Base-by-base conservation (phyloP, 129 eudicot genomes). In the Tagetes erecta region DNA sequence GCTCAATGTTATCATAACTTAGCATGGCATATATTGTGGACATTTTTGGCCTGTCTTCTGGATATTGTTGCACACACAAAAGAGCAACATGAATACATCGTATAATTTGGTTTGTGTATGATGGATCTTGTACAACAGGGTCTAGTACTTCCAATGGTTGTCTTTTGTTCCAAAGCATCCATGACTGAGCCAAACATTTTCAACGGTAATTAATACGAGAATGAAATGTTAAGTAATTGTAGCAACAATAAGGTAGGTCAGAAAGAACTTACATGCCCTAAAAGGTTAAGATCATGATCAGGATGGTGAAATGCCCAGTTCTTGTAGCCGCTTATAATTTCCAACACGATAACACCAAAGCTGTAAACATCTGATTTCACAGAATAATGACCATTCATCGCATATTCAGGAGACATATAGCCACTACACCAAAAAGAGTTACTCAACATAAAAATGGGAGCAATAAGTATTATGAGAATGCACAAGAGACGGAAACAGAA, bases 331-430 rank as follows among this genome's bases (percentile, higher is more conserved):
- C 87, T 84, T 41, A 86, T 49, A 3, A 86, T 80, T 67, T 89
- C 91, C 68, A 89, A 45, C 12, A 89, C 63, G 3, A 86, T 46
- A 39, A 89, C 88, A 53, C 91, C 91, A 14, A 84, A 89, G 68
- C 89, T 82, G 65, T 68, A 89, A n/a, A 89, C 86, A 80, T 89
- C 95, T 3, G 91, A 84, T 62, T 86, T 89, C 31, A 62, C 80
- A 8, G 91, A 89, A 74, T 81, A 89, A 20, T 74, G 77, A 1
- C 87, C 91, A 8, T 67, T 65, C 80, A 86, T 76, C 27, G 83
- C 84, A 42, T 89, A 89, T 73, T 89, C 96, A 2, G 96, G 96
- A 31, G 96, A 70, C 96, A 89, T 89, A 46, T 89, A 89, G 10
- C 96, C 96, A 38, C 95, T 88, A 80, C 64, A 71, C 12, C 20